phyloP scores from a whole-genome alignment of 257 asterid genomes.

The Datura wrightii region DNA sequence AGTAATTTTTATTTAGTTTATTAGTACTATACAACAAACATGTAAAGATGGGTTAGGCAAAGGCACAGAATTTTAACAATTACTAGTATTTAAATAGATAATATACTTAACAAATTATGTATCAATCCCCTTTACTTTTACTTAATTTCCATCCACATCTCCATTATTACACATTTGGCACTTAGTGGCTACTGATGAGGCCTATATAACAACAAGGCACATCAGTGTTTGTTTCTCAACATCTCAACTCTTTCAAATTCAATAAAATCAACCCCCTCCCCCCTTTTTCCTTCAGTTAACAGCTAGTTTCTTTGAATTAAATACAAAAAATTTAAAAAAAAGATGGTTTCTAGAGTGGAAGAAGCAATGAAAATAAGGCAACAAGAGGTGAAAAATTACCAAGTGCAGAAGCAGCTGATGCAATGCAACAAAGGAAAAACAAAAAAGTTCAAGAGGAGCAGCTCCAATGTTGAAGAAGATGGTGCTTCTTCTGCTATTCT shows the following conservation, averaged over 20 bases:
- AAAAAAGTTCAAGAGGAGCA: conserved; percentile 73
- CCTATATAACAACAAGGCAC: conserved; percentile 23
- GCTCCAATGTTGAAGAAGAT: conserved; percentile 63
- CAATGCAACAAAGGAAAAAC: conserved; percentile 62
- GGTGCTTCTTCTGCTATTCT: conserved; percentile 75
- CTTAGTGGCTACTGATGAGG: background rate
- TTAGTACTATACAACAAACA: no score
- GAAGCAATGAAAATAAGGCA: conserved; percentile 47
- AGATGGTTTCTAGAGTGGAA: conserved; percentile 64
- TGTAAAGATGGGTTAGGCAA: no score
- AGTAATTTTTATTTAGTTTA: no score
- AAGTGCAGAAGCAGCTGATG: conserved; percentile 38
- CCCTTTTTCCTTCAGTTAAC: background rate
- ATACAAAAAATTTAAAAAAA: conserved; percentile 28
- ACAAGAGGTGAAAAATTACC: conserved; percentile 30
- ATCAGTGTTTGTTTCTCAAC: background rate
- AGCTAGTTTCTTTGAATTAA: background rate
- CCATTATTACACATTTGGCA: conserved; percentile 23
- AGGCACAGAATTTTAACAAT: background rate
- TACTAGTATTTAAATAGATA: background rate
- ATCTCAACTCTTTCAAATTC: conserved; percentile 17
- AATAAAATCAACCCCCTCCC: background rate
- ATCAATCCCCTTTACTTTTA: no score
- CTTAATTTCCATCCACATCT: background rate
- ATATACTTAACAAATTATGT: no score